Evolutionary conservation across 129 eudicot species (phyloP).

Genomic region (Lonicera japonica): DNA sequence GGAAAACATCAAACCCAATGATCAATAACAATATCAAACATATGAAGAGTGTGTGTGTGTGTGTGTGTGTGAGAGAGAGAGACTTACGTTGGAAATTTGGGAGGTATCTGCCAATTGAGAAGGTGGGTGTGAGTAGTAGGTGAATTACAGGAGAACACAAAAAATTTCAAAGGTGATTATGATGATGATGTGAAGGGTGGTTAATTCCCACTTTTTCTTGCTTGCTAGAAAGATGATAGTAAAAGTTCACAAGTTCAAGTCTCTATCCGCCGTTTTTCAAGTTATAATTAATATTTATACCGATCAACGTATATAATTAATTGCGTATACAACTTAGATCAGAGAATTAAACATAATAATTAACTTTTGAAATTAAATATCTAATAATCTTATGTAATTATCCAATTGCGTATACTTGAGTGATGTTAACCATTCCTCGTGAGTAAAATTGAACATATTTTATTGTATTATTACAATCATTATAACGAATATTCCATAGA

Average conservation of each 20-base stretch:
- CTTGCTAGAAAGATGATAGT: background rate
- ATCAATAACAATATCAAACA: background rate
- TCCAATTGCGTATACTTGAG: too few relatives aligned
- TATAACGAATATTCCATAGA: too few relatives aligned
- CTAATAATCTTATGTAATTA: too few relatives aligned
- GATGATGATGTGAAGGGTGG: conserved; percentile 28
- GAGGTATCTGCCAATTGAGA: conserved; percentile 13
- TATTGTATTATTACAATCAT: too few relatives aligned
- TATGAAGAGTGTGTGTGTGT: background rate
- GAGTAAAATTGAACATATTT: too few relatives aligned
- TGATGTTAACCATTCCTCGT: too few relatives aligned
- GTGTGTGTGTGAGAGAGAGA: conserved; percentile 11
- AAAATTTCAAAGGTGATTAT: conserved; percentile 17
- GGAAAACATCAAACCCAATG: conserved; percentile 13
- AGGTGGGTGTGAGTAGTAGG: conserved; percentile 22
- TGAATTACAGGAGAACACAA: conserved; percentile 27
- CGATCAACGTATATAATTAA: too few relatives aligned
- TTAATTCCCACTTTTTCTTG: conserved; percentile 20
- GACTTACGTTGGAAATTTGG: conserved; percentile 12
- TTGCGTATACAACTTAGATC: too few relatives aligned
- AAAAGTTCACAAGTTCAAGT: background rate
- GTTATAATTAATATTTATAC: too few relatives aligned
- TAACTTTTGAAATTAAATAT: too few relatives aligned
- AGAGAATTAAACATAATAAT: too few relatives aligned
- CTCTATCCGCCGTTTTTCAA: background rate